These are phyloP conservation scores for Ophiostoma novo-ulmi DNA, from an alignment of 2,329 filamentous ascomycete species.

Conservation along the genomic window DNA sequence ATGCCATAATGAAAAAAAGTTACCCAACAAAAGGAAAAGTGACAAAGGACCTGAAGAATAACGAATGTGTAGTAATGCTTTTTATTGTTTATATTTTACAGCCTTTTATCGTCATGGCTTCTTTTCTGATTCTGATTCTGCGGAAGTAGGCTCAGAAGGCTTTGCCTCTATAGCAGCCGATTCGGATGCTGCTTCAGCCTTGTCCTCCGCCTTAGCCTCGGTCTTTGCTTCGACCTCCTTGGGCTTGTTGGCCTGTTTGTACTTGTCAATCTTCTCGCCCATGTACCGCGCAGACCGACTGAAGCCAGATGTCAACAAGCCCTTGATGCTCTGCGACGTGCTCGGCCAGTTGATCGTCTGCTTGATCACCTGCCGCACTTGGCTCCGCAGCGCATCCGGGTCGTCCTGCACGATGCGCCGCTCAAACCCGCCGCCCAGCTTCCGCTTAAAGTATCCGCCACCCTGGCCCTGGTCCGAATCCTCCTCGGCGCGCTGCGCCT, in stretches of 20 bases:
- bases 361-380: conserved; percentile 71
- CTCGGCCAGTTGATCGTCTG: conserved; percentile 92
- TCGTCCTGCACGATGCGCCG: conserved; percentile 60
- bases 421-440: conserved; percentile 81
- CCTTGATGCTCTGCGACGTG: conserved; percentile 80
- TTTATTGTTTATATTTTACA: not conserved
- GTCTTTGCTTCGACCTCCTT: not conserved
- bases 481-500: conserved; percentile 66
- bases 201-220: not conserved
- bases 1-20: not conserved
- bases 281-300: conserved; percentile 68
- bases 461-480: conserved; percentile 40
- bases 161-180: not conserved
- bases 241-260: conserved; percentile 38
- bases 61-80: not conserved
- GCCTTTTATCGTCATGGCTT: not conserved
- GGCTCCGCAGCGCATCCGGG: conserved; percentile 48
- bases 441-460: conserved; percentile 55
- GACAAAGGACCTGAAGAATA: not conserved
- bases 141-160: not conserved
- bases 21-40: not conserved
- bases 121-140: not conserved
- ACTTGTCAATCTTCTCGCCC: conserved; percentile 73
- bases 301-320: conserved; percentile 71
- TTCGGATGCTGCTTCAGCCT: not conserved